These are phyloP conservation scores for Daedalea quercina DNA, from an alignment of 768 basidiomycete genomes.

Conservation along the genomic window DNA sequence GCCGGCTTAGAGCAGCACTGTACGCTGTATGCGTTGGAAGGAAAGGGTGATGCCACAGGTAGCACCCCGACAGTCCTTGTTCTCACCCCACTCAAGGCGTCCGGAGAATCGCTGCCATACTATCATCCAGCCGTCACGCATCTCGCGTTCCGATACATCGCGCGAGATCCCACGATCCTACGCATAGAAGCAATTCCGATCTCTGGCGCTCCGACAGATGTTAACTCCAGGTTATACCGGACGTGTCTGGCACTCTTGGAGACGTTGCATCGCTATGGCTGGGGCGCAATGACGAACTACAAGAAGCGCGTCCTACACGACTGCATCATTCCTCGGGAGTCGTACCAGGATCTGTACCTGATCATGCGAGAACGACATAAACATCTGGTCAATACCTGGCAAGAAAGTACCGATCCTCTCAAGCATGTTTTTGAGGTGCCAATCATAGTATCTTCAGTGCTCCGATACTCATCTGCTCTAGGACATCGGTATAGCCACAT, in stretches of 20 bases:
- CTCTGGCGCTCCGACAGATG: slow-evolving; percentile 37
- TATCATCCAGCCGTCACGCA: slow-evolving; percentile 83
- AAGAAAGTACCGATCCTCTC: slow-evolving; percentile 75
- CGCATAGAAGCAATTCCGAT: slow-evolving; percentile 55
- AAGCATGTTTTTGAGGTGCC: slow-evolving; percentile 84
- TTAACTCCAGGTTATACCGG: slow-evolving; percentile 64
- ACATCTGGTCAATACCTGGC: slow-evolving; percentile 68
- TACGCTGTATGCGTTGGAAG: slow-evolving; percentile 46
- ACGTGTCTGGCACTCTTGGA: slow-evolving; percentile 79
- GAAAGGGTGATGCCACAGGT: slow-evolving; percentile 4
- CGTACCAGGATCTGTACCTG: slow-evolving; percentile 88
- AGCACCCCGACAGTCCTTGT: slow-evolving; percentile 34
- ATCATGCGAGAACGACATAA: slow-evolving; percentile 81
- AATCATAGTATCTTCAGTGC: background rate
- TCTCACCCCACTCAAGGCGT: slow-evolving; percentile 49
- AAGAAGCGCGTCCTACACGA: slow-evolving; percentile 86
- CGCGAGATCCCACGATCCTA: slow-evolving; percentile 26
- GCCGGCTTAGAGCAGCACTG: slow-evolving; percentile 68
- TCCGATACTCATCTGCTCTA: slow-evolving; percentile 21
- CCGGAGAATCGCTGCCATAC: slow-evolving; percentile 59
- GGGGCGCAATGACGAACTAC: slow-evolving; percentile 77
- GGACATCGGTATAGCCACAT: slow-evolving; percentile 95
- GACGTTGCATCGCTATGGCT: slow-evolving; percentile 82
- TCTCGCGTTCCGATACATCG: slow-evolving; percentile 74
- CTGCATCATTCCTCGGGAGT: slow-evolving; percentile 62